Base-by-base conservation (phyloP, 495 filamentous ascomycete genomes). In the Mytilinidion resinicola region DNA sequence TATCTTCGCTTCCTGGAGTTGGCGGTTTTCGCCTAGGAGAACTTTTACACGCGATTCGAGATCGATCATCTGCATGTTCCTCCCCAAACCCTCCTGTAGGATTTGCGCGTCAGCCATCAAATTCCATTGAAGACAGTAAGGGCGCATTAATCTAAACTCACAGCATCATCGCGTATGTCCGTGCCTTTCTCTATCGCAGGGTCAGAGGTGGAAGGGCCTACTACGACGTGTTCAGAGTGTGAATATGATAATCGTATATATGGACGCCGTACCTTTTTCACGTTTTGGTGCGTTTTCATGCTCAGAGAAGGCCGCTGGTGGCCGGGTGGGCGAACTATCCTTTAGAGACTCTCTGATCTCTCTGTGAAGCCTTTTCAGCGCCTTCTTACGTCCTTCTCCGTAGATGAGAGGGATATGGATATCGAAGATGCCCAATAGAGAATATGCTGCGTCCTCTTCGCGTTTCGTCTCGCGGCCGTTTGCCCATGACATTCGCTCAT, bases 61-160 rank as follows among this genome's bases (percentile, higher is more conserved):
- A 55, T 97, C 91, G 44, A 95, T 79, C 50, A 97, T 84, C 74
- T 96, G 93, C 86, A 96, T 89, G 78, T 90, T 96, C 72, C n/a
- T 91, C n/a, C n/a, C n/a, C n/a, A n/a, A n/a, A n/a, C n/a, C n/a
- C n/a, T n/a, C n/a, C n/a, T n/a, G n/a, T n/a, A n/a, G n/a, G n/a
- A n/a, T n/a, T n/a, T n/a, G n/a, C n/a, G n/a, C n/a, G n/a, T n/a
- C n/a, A n/a, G n/a, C n/a, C n/a, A n/a, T n/a, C n/a, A n/a, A n/a
- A n/a, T n/a, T n/a, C n/a, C n/a, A n/a, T n/a, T n/a, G n/a, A n/a
- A n/a, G n/a, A n/a, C n/a, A n/a, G n/a, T n/a, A n/a, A n/a, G n/a
- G n/a, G n/a, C n/a, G n/a, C n/a, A n/a, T n/a, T n/a, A n/a, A n/a
- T n/a, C n/a, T n/a, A n/a, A n/a, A n/a, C n/a, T n/a, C n/a, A n/a